Base-by-base conservation (phyloP, 345 rosid species). In the Durio zibethinus region DNA sequence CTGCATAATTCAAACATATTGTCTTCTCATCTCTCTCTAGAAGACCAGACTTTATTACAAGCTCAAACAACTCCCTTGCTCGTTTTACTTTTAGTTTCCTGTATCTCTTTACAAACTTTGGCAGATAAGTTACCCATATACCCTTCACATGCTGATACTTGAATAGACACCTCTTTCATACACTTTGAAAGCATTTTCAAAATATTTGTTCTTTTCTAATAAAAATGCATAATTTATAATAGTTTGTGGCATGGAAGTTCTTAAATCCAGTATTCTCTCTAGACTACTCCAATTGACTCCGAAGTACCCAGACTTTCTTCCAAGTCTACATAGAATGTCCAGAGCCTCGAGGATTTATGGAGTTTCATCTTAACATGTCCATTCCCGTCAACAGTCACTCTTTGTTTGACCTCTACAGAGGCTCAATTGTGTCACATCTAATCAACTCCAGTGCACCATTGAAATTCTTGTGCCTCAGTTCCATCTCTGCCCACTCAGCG, bases 401-500 rank as follows among this genome's bases (percentile, higher is more conserved):
- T 92, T 73, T 98, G 85, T 85, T 90, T 92, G 77, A 96, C 94
- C 89, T 96, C 99, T 62, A 91, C 94, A 12, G 98, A 92, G 98
- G 99, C 81, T 92, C 98, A 38, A 97, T 98, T 25, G 98, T 95
- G 53, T 97, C 98, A 45, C 94, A 89, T 80, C 97, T 91, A 93
- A 93, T 89, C 76, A 92, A 83, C 85, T 93, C 97, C 72, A 96
- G 76, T 10, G 98, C 99, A 77, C 89, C 95, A 74, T 88, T 87
- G 81, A 96, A 90, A 83, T 92, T 96, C 78, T 90, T 85, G 80
- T 96, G 92, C 78, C 92, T 90, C 69, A 96, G 48, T 79, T 96
- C 99, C 98, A 93, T 93, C 85, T 96, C 98, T 15, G 99, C 93
- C 99, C 99, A 96, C 86, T 91, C 98, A 77, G 98, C 92, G 97